A percentile compares a stretch with the other conserved stretches of the same genome.
phyloP scores from a whole-genome alignment of 108 stramenopile genomes.

The Fragilaria crotonensis region DNA sequence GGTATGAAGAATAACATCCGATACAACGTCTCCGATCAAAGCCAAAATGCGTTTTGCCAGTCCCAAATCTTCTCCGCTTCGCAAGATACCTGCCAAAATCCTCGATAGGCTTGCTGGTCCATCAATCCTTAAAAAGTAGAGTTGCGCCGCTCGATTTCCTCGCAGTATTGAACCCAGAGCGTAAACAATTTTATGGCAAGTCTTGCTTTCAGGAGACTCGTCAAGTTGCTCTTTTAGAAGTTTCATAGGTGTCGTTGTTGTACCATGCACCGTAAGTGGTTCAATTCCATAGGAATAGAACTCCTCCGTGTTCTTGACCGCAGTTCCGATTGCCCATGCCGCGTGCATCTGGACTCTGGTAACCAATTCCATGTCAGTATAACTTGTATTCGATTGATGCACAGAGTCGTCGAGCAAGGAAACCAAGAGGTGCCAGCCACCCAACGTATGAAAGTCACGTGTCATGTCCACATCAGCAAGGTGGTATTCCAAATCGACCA shows the following conservation, averaged over 20 bases:
- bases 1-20: conserved; percentile 39
- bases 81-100: conserved; percentile 12
- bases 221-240: background rate
- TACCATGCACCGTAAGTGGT: conserved; percentile 13
- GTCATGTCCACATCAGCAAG: conserved; percentile 91
- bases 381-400: conserved; percentile 26
- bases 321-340: conserved; percentile 84
- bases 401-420: conserved; percentile 47
- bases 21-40: conserved; percentile 46
- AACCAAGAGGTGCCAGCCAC: conserved; percentile 78
- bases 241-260: background rate
- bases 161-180: conserved; percentile 69
- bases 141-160: conserved; percentile 60
- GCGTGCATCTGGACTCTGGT: conserved; percentile 62
- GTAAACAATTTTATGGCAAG: conserved; percentile 33
- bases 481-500: conserved; percentile 83
- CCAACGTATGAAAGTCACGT: conserved; percentile 90
- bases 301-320: conserved; percentile 87
- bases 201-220: background rate
- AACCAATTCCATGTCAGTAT: conserved; percentile 12
- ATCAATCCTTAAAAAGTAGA: conserved; percentile 23
- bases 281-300: conserved; percentile 79
- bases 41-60: conserved; percentile 39
- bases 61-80: conserved; percentile 28
- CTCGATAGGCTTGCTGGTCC: conserved; percentile 31